Base-by-base conservation (phyloP, 2,329 filamentous ascomycete species). In the Knufia petricola region DNA sequence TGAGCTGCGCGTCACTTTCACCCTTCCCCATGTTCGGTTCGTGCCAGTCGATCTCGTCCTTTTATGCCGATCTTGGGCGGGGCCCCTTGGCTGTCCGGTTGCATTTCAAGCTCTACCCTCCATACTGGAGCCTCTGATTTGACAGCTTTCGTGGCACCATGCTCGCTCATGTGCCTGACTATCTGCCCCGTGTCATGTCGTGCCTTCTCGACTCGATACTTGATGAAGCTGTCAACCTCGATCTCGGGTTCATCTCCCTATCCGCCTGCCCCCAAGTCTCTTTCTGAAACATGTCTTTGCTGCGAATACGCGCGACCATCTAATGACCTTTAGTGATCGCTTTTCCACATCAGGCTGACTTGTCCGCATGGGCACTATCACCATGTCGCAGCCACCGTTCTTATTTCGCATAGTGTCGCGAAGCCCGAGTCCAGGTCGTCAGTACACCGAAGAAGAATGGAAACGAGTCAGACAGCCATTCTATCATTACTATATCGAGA, bases 401-500 rank as follows among this genome's bases (percentile, higher is more conserved):
- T n/a, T 36, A n/a, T 4, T n/a, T 36, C 32, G 32, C 6, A 36
- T 20, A 3, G 32, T 39, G 21, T 37, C 34, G 2, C 19, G 23
- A 38, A 20, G 20, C 32, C 34, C 44, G 8, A 37, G 34, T 13
- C n/a, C 20, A 21, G 44, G 44, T 30, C 44, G 44, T 15, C 50
- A 52, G 28, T 55, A 57, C 47, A 55, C 56, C 6, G 56, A 58
- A 12, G 46, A 55, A n/a, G 56, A 58, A 15, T 58, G 56, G 56
- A 52, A 58, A 12, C 47, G 39, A 2, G 52, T 57, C 17, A 54
- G 52, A 43, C 53, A 55, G 39, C 52, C 52, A 26, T 58, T 58
- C 49, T 48, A 47, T 9, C 30, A 41, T 8, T 57, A 50, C 37
- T 58, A 58, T 46, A 55, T 57, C 19, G 52, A 53, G 20, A n/a